A percentile compares a stretch with the other conserved stretches of the same genome.
These are phyloP conservation scores for Clonostachys rhizophaga DNA, from an alignment of 2,329 filamentous ascomycete genomes.

Conservation along the genomic window DNA sequence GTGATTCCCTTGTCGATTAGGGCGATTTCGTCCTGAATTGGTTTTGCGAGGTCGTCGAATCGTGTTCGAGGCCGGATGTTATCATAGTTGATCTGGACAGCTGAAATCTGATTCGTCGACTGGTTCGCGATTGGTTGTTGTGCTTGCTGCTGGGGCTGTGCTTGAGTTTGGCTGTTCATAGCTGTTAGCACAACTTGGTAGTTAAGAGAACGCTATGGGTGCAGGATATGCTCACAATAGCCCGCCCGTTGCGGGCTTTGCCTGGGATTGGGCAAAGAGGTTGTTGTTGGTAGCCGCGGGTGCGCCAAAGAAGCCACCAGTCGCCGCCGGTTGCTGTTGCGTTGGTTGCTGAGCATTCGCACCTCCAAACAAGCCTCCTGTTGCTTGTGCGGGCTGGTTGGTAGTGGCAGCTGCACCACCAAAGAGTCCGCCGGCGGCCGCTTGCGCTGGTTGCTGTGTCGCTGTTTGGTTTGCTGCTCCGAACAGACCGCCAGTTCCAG, in stretches of 20 bases:
- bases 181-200: neutral
- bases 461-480: neutral
- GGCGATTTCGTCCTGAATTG: slow-evolving; percentile 74
- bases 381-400: slow-evolving; percentile 9
- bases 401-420: slow-evolving; percentile 4
- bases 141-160: slow-evolving; percentile 2
- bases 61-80: slow-evolving; percentile 83
- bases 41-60: slow-evolving; percentile 83
- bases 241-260: slow-evolving; percentile 17
- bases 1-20: slow-evolving; percentile 76
- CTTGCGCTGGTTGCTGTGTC: slow-evolving; percentile 12
- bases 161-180: slow-evolving; percentile 15
- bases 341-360: slow-evolving; percentile 8
- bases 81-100: slow-evolving; percentile 72
- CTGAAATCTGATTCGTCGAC: slow-evolving; percentile 47
- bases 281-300: too few species aligned
- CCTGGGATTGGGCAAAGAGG: slow-evolving; percentile 24
- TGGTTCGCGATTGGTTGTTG: slow-evolving; percentile 6
- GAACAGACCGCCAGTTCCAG: too few species aligned
- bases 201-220: neutral
- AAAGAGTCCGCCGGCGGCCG: slow-evolving; percentile 11
- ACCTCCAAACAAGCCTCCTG: slow-evolving; percentile 6
- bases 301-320: slow-evolving; percentile 9
- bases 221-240: slow-evolving; percentile 20
- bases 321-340: slow-evolving; percentile 11